Base-by-base conservation (phyloP, 768 basidiomycete species). In the Podaxis sp. region DNA sequence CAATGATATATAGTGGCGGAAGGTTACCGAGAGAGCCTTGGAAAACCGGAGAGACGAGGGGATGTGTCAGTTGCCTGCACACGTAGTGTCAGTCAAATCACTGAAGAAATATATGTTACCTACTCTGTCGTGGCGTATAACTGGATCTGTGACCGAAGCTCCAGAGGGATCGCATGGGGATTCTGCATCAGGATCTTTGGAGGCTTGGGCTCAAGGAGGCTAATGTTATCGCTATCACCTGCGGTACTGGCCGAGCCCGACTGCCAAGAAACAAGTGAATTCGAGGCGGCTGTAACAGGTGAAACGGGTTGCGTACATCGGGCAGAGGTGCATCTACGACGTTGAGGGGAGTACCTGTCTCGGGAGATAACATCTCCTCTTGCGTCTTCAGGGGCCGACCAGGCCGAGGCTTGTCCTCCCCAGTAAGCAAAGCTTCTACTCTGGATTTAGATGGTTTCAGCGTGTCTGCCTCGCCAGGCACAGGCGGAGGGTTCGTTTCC, bases 51-150 rank as follows among this genome's bases (percentile, higher is more conserved):
- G 88, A 89, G 1, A 93, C 89, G 20, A 89, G 77, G 0, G 90
- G 89, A 66, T 90, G 88, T 0, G 80, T 80, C 6, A 91, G 74
- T 68, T 87, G 84, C 67, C 83, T 84, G 46, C 24, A 48, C 15
- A 62, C 15, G 15, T 3, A 17, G 22, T 17, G 52, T 57, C 46
- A 63, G n/a, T 7, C 20, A 24, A 22, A 30, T 26, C 26, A 60
- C 48, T 66, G 58, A 56, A 22, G 6, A 8, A 38, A 57, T 28
- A 30, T 4, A 26, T 36, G 13, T 11, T 30, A 75, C 84, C 57
- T 77, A 89, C 82, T 88, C 87, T 41, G 86, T 92, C 1, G 87
- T 84, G 3, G 88, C 88, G 70, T 93, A 92, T 13, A 90, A 77
- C 73, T 94, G 92, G 15, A 93, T 91, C 68, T 91, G 90, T 1